These are phyloP conservation scores for Solanum ossicruentum DNA, from an alignment of 257 asterid genomes.

Conservation along the genomic window DNA sequence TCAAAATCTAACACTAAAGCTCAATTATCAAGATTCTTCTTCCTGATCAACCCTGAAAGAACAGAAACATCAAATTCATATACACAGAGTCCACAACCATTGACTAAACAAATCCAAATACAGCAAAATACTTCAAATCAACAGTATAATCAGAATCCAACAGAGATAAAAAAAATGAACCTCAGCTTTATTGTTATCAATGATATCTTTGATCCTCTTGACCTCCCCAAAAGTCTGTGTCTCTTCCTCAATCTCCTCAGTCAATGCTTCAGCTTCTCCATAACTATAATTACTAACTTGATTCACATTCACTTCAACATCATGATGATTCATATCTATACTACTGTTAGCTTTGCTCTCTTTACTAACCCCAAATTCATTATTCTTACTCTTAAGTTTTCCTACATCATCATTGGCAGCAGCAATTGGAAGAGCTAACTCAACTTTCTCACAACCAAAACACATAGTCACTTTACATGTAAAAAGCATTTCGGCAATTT, in stretches of 20 bases:
- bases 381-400: conserved; percentile 32
- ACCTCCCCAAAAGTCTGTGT: conserved; percentile 53
- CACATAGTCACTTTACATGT: conserved; percentile 62
- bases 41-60: background rate
- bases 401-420: conserved; percentile 16
- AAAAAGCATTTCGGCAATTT: conserved; percentile 75
- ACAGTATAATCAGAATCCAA: background rate
- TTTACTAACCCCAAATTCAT: conserved; percentile 30
- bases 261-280: conserved; percentile 85
- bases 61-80: background rate
- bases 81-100: background rate
- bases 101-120: background rate
- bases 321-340: conserved; percentile 25
- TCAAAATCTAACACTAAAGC: background rate
- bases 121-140: background rate
- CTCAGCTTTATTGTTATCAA: conserved; percentile 53
- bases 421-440: conserved; percentile 40
- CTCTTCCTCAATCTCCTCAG: conserved; percentile 77
- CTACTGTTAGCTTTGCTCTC: conserved; percentile 50
- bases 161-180: conserved; percentile 22
- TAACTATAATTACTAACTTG: conserved; percentile 35
- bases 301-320: conserved; percentile 33
- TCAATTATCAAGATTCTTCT: background rate
- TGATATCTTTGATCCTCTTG: conserved; percentile 57
- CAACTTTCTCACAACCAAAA: conserved; percentile 58